Evolutionary conservation across 129 eudicot species (phyloP).

Genomic region (Saposhnikovia divaricata): DNA sequence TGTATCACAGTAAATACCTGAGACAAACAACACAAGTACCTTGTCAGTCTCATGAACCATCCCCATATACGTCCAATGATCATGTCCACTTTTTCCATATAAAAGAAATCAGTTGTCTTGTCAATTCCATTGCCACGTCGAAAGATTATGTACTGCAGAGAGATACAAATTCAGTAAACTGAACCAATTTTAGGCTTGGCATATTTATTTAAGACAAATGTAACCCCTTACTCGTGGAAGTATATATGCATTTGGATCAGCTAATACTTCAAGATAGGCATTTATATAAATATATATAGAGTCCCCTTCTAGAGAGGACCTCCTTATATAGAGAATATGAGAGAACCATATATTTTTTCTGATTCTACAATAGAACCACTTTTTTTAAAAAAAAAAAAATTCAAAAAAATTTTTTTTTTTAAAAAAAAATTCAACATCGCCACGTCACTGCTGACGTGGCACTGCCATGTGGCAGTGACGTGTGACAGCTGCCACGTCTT

Average conservation of each 20-base stretch:
- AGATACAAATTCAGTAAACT: constrained; percentile 1
- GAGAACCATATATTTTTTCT: too few relatives aligned
- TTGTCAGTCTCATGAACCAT: constrained; percentile 63
- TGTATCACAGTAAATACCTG: neutral
- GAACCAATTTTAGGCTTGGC: neutral
- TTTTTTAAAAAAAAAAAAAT: too few relatives aligned
- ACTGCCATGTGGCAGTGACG: too few relatives aligned
- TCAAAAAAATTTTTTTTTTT: too few relatives aligned
- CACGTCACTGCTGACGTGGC: too few relatives aligned
- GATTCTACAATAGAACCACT: too few relatives aligned
- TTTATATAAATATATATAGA: neutral
- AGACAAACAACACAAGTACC: constrained; percentile 26
- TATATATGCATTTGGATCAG: neutral
- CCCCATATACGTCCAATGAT: constrained; percentile 71
- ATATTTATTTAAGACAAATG: neutral
- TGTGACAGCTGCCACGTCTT: too few relatives aligned
- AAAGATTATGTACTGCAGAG: constrained; percentile 68
- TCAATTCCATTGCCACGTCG: constrained; percentile 95
- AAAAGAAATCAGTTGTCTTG: constrained; percentile 58
- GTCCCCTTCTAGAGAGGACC: too few relatives aligned
- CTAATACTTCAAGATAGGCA: neutral
- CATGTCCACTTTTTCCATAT: constrained; percentile 84
- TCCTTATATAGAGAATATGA: too few relatives aligned
- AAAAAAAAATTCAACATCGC: too few relatives aligned
- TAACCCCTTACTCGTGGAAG: neutral